Evolutionary conservation across 2,329 filamentous ascomycete genomes (phyloP), one percentile per base, ranked within the genome.

Genomic region (Massarina eburnea): DNA sequence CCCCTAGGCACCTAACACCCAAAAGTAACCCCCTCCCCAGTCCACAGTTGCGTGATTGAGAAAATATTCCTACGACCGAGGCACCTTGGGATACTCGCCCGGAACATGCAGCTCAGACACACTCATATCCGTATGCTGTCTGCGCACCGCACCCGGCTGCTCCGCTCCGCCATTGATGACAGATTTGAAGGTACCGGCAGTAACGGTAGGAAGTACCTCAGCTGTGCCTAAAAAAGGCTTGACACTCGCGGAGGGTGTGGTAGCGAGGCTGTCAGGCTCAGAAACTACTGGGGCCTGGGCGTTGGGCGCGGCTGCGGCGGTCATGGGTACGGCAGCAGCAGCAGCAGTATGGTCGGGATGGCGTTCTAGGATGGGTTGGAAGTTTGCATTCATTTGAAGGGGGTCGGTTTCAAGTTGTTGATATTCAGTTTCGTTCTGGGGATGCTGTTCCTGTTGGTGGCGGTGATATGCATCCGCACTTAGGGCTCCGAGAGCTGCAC

Each of bases 51-150:
- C n/a, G n/a, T n/a, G n/a, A n/a, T n/a, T n/a, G n/a, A n/a, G n/a
- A 39, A 14, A 22, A 35, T 17, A 10, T 17, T 22, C 32, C 19
- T 21, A 15, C 17, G 21, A 14, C 17, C 12, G 5, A 35, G 39
- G n/a, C 12, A n/a, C 30, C 39, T 55, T 64, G 0, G 83, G 83
- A 61, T 79, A 90, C 55, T 85, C 78, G 9, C 86, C 86, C 3
- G 86, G 86, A 15, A 90, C 79, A 60, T 87, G 84, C 40, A 89
- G 69, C 59, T 85, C 79, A 43, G 82, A 83, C 35, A 88, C 80
- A 21, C 70, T 74, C 20, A 76, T 61, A 50, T 75, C 72, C 5
- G 76, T 78, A 41, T 76, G 67, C 33, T 75, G 71, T 43, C 75
- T 64, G 21, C 69, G 57, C 27, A 76, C 64, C 14, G 20, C n/a